phyloP scores from a whole-genome alignment of 768 basidiomycete species.

The Lactarius sanguifluus region DNA sequence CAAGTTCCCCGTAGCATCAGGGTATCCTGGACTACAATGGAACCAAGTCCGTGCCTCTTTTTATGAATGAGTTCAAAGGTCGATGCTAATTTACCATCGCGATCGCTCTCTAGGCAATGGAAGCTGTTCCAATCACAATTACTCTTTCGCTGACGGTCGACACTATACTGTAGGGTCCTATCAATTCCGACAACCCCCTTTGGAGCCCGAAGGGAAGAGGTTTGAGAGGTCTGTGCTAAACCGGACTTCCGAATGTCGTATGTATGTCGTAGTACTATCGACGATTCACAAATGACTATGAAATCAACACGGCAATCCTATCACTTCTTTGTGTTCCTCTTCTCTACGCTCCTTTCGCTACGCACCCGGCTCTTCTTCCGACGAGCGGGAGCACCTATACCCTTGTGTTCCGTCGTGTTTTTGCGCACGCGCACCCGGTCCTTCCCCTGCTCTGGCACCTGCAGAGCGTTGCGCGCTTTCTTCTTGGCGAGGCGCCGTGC shows the following conservation, averaged over 20 bases:
- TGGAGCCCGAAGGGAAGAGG: conserved; percentile 23
- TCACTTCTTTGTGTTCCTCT: conserved; percentile 60
- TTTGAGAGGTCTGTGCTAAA: neutral
- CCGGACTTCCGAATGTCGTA: neutral
- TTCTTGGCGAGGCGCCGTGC: conserved; percentile 90
- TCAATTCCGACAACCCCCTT: conserved; percentile 31
- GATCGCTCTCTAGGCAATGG: conserved; percentile 39
- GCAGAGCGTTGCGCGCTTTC: conserved; percentile 61
- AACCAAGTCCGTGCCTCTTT: conserved; percentile 51
- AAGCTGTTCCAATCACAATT: conserved; percentile 31
- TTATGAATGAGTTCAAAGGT: conserved; percentile 8
- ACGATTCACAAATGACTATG: neutral
- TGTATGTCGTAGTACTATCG: neutral
- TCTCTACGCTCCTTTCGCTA: conserved; percentile 53
- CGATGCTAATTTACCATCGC: conserved; percentile 23
- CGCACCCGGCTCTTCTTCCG: conserved; percentile 48
- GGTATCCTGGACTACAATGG: conserved; percentile 77
- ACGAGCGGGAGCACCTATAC: conserved; percentile 34
- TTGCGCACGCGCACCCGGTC: conserved; percentile 54
- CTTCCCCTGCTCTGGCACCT: conserved; percentile 41
- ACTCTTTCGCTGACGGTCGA: conserved; percentile 34
- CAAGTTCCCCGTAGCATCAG: conserved; percentile 80
- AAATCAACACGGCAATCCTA: neutral
- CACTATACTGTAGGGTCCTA: conserved; percentile 32
- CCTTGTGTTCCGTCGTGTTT: conserved; percentile 36